A percentile compares a stretch with the other conserved stretches of the same genome.
Conservation (phyloP, 164 flowering plant species). For the Echeveria elegans region DNA sequence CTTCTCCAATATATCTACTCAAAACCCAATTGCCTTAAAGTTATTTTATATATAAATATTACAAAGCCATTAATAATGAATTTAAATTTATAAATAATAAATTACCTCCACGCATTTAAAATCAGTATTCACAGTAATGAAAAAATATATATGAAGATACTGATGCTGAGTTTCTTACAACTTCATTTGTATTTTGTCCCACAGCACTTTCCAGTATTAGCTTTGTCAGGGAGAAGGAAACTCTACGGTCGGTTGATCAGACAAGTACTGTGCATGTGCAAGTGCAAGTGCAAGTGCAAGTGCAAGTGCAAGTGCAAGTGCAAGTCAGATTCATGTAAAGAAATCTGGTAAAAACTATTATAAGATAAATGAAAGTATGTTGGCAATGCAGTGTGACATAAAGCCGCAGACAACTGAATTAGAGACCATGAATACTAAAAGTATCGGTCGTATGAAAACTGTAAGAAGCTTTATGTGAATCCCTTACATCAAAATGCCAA, state of each 20-base stretch:
- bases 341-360: background rate
- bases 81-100: no score
- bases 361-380: background rate
- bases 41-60: no score
- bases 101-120: background rate
- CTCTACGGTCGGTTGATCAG: background rate
- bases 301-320: background rate
- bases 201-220: background rate
- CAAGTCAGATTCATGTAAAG: background rate
- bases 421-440: background rate
- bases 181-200: no score
- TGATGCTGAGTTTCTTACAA: background rate
- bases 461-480: background rate
- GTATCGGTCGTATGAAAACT: background rate
- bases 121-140: background rate
- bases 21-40: no score
- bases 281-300: background rate
- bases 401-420: conserved; percentile 1
- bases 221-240: background rate
- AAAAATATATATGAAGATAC: background rate
- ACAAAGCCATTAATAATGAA: background rate
- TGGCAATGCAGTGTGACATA: background rate
- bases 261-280: no score
- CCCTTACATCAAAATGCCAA: background rate
- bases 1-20: background rate